Evolutionary conservation across 2,329 filamentous ascomycete genomes (phyloP), one percentile per base, ranked within the genome.

Genomic region (Botrytis porri): DNA sequence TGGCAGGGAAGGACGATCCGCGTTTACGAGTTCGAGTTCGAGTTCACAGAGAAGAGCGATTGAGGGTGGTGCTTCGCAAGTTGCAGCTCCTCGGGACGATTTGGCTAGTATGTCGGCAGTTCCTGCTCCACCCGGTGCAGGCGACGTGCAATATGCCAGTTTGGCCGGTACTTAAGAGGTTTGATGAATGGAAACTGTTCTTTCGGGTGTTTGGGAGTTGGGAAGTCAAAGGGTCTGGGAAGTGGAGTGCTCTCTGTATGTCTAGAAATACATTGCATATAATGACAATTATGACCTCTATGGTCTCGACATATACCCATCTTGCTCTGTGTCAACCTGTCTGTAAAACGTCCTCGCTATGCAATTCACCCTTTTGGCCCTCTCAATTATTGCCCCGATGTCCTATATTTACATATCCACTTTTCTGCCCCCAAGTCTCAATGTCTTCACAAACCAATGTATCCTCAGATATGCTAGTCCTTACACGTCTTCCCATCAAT

Each of bases 101-200:
- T 62, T 81, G 32, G 78, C 77, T 10, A 78, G 71, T 69, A 80
- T 81, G 77, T 69, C 77, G 75, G 78, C 86, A 5, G 86, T 95
- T 64, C 92, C 93, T 41, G 88, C 94, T 22, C 95, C 95, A 4
- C 95, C 95, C 0, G 94, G 95, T 22, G 87, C 88, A 20, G 90
- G 88, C 14, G 92, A 96, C 75, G 88, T 93, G 7, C 89, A 93
- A 74, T 98, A 98, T 82, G 93, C 94, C 69, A 97, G 94, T 83
- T 83, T 97, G 81, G 88, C 92, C 66, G 95, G 95, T 7, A 92
- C 96, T 79, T 96, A 84, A 88, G 81, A 73, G 16, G 3, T 1
- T 18, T 32, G n/a, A 29, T 35, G n/a, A 25, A 37, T 22, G 79
- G 73, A 76, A 63, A 71, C 48, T 61, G 14, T 37, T 20, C 25